Percentiles rank a stretch among this genome's conserved stretches.
phyloP scores from a whole-genome alignment of 352 stramenopile species.

The Pythium brachiatum region DNA sequence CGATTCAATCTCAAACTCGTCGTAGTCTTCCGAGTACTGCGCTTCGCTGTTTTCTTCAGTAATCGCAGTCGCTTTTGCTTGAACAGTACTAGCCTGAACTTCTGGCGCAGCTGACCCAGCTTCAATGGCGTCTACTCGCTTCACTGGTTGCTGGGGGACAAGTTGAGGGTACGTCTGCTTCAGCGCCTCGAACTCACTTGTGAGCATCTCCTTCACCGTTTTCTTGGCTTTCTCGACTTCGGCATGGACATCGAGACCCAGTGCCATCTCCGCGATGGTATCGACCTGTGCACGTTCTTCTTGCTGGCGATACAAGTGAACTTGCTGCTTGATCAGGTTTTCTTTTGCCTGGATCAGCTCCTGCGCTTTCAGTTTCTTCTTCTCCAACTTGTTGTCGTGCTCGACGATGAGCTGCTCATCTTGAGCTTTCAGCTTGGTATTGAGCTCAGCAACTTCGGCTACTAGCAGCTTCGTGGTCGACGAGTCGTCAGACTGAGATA shows the following conservation, averaged over 20 bases:
- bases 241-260: conserved; percentile 33
- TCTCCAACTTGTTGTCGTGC: conserved; percentile 26
- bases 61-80: background rate
- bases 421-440: conserved; percentile 6
- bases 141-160: background rate
- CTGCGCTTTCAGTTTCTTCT: conserved; percentile 41
- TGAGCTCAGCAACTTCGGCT: conserved; percentile 25
- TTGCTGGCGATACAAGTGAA: conserved; percentile 27
- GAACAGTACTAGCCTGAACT: background rate
- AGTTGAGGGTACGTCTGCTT: conserved; percentile 32
- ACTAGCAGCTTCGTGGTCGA: conserved; percentile 52
- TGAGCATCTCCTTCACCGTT: conserved; percentile 29
- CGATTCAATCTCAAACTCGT: conserved; percentile 33
- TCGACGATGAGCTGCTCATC: conserved; percentile 5
- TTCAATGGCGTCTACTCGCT: background rate
- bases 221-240: conserved; percentile 30
- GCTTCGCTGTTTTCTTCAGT: background rate
- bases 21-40: conserved; percentile 7
- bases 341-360: conserved; percentile 42
- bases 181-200: conserved; percentile 31
- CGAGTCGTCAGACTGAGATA: conserved; percentile 45
- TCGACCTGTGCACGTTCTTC: conserved; percentile 49
- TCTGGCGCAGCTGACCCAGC: background rate
- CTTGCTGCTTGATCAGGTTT: conserved; percentile 32
- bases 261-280: conserved; percentile 34